A percentile compares a stretch with the other conserved stretches of the same genome.
These are phyloP conservation scores for Evernia prunastri DNA, from an alignment of 495 filamentous ascomycete genomes.

Conservation along the genomic window DNA sequence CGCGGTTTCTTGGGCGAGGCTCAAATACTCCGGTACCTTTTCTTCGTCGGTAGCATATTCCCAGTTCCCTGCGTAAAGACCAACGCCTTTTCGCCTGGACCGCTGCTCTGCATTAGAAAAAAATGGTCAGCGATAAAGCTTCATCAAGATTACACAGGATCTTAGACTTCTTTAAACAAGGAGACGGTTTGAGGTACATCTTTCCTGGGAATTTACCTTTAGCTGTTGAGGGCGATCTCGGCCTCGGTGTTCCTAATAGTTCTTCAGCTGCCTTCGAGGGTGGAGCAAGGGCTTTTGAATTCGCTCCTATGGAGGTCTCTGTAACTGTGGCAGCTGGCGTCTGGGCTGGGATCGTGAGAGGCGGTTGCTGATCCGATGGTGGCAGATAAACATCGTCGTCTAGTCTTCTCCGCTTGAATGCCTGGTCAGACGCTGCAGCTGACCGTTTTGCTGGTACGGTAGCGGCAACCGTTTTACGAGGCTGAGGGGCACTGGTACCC, in stretches of 20 bases:
- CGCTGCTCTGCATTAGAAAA: neutral
- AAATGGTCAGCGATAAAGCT: neutral
- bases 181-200: neutral
- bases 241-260: neutral
- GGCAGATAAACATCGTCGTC: neutral
- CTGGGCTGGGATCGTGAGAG: neutral
- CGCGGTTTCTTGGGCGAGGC: neutral
- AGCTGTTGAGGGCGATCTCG: neutral
- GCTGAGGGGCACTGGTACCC: neutral
- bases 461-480: neutral
- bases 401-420: neutral
- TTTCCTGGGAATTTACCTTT: neutral
- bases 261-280: neutral
- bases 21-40: neutral
- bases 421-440: neutral
- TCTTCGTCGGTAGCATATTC: slow-evolving; percentile 1
- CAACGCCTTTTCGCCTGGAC: neutral
- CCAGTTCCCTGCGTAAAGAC: neutral
- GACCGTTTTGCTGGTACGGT: neutral
- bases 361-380: neutral
- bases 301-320: neutral
- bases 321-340: neutral
- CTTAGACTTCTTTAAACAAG: neutral
- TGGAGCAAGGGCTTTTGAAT: neutral
- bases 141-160: neutral